These are phyloP conservation scores for Venturia effusa DNA, from an alignment of 2,329 filamentous ascomycete species.

Conservation along the genomic window DNA sequence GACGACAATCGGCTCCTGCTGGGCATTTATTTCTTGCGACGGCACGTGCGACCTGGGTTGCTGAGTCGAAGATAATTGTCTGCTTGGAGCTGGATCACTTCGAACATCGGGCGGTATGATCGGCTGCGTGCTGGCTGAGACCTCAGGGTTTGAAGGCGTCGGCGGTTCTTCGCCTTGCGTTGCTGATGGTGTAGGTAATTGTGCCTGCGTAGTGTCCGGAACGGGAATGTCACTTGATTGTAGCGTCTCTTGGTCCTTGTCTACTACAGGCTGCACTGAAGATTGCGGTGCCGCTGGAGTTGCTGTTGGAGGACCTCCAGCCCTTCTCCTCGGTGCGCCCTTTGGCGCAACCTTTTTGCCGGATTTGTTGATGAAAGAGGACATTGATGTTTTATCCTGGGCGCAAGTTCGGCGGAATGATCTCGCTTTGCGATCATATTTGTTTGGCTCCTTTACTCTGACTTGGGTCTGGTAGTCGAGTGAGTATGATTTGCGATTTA, in stretches of 20 bases:
- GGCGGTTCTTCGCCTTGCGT: neutral
- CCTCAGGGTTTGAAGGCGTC: neutral
- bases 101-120: neutral
- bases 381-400: neutral
- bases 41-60: neutral
- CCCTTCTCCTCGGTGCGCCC: constrained; percentile 1
- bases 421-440: neutral
- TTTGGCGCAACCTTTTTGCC: constrained; percentile 11
- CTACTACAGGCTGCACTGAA: neutral
- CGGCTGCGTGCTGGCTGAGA: neutral
- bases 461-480: neutral
- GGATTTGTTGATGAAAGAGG: constrained; percentile 12
- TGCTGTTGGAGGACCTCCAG: neutral
- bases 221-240: neutral
- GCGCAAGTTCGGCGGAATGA: neutral
- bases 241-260: neutral
- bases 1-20: neutral
- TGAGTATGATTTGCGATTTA: neutral
- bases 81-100: neutral
- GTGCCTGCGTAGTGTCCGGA: neutral
- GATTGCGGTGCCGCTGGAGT: neutral
- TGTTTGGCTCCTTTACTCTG: neutral
- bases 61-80: neutral
- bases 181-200: neutral
- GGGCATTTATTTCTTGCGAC: neutral